Evolutionary conservation across 805 yeast genomes (phyloP).

Genomic region (Yamadazyma phyllophila): DNA sequence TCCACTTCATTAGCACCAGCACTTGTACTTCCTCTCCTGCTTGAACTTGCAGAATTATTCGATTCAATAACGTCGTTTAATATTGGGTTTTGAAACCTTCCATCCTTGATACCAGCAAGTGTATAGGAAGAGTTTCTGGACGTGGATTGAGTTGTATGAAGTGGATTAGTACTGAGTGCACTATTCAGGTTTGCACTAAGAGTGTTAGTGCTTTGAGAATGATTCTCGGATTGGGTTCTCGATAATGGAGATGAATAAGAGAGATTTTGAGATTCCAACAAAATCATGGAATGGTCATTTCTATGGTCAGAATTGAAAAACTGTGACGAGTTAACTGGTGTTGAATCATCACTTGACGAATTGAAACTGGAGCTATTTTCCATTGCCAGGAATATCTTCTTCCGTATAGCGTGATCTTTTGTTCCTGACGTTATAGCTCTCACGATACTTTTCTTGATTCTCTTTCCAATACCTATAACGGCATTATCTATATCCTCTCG

Average conservation of each 20-base stretch:
- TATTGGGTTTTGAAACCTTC: slow-evolving; percentile 22
- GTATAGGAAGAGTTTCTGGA: slow-evolving; percentile 17
- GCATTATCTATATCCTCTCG: slow-evolving; percentile 73
- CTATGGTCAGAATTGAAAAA: slow-evolving; percentile 1
- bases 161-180: background rate
- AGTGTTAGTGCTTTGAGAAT: background rate
- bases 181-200: background rate
- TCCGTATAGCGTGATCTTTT: slow-evolving; percentile 22
- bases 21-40: slow-evolving; percentile 30
- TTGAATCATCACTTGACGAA: slow-evolving; percentile 31
- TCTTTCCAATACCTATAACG: slow-evolving; percentile 75
- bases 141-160: slow-evolving; percentile 4
- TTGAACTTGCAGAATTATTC: slow-evolving; percentile 20
- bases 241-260: slow-evolving; percentile 9
- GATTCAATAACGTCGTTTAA: slow-evolving; percentile 36
- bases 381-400: slow-evolving; percentile 21
- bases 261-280: slow-evolving; percentile 25
- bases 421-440: slow-evolving; percentile 37
- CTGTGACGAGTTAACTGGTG: slow-evolving; percentile 2
- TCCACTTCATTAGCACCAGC: slow-evolving; percentile 42
- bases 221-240: slow-evolving; percentile 6
- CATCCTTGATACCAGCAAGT: slow-evolving; percentile 30
- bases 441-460: slow-evolving; percentile 52
- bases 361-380: slow-evolving; percentile 22
- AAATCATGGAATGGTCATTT: slow-evolving; percentile 27